These are phyloP conservation scores for Zoysia pacifica DNA, from an alignment of 176 grass and related monocot species.

Conservation along the genomic window DNA sequence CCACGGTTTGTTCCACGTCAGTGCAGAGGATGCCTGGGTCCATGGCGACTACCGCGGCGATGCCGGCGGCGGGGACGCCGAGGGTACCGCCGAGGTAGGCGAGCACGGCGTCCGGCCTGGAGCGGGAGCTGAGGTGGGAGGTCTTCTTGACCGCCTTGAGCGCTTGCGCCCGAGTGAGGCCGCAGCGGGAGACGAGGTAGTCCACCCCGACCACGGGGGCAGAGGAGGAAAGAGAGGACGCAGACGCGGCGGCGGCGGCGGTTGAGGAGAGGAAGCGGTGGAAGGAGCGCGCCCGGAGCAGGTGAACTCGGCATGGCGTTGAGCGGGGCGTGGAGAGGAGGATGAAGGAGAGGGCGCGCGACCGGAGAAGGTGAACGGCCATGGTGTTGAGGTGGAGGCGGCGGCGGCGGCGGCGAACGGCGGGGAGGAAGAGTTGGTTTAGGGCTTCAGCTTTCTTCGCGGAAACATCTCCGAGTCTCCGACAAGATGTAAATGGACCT, in stretches of 20 bases:
- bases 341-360: background rate
- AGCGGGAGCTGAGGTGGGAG: background rate
- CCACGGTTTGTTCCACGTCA: background rate
- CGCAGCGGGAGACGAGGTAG: background rate
- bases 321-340: background rate
- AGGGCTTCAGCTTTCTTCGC: background rate
- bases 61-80: background rate
- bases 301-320: no score
- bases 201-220: background rate
- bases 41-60: background rate
- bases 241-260: background rate
- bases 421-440: background rate
- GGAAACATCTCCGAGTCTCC: background rate
- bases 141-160: background rate
- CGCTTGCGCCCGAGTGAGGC: background rate
- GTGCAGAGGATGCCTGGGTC: background rate
- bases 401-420: background rate
- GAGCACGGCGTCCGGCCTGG: slow-evolving; percentile 52
- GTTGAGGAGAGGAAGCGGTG: background rate
- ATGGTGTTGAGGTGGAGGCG: slow-evolving; percentile 9
- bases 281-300: background rate
- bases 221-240: background rate
- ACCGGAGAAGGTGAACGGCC: background rate
- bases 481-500: background rate
- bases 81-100: slow-evolving; percentile 33